A percentile compares a stretch with the other conserved stretches of the same genome.
Conservation (phyloP, 306 rosid genomes). For the Citrullus colocynthis region DNA sequence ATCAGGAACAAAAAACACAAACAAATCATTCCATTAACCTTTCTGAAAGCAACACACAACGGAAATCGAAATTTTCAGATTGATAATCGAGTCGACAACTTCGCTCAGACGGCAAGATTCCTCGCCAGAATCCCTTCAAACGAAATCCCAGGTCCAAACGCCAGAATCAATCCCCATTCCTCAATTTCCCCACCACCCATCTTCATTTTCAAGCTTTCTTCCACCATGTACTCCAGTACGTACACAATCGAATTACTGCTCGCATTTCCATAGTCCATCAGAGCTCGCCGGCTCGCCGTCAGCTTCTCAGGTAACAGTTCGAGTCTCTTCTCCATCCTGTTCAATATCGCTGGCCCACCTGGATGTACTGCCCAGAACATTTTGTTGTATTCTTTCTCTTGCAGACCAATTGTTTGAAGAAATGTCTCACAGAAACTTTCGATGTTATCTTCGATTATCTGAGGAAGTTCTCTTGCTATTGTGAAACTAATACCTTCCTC, state of each 20-base stretch:
- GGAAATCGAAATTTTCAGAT: background rate
- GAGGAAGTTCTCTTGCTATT: slow-evolving; percentile 73
- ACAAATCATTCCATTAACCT: background rate
- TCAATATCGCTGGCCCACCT: slow-evolving; percentile 82
- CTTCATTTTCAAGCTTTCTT: slow-evolving; percentile 41
- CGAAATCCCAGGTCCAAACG: slow-evolving; percentile 89
- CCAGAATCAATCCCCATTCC: slow-evolving; percentile 84
- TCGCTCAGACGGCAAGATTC: slow-evolving; percentile 33
- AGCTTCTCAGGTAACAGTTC: slow-evolving; percentile 66
- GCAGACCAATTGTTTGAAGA: slow-evolving; percentile 29
- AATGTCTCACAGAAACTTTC: slow-evolving; percentile 61
- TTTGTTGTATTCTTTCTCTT: slow-evolving; percentile 41
- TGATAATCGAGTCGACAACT: background rate
- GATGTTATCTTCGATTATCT: slow-evolving; percentile 64
- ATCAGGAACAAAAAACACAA: no score
- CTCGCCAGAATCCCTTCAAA: slow-evolving; percentile 80
- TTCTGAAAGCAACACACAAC: background rate
- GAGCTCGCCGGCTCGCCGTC: slow-evolving; percentile 61
- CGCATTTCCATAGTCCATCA: slow-evolving; percentile 80
- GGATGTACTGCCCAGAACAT: slow-evolving; percentile 94
- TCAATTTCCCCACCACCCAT: slow-evolving; percentile 22
- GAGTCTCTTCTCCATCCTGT: slow-evolving; percentile 64
- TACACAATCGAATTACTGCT: slow-evolving; percentile 79
- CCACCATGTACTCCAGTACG: slow-evolving; percentile 79
- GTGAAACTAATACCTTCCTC: slow-evolving; percentile 89